Percentiles rank a stretch among this genome's conserved stretches.
Conservation (phyloP, 2,329 filamentous ascomycete species). For the Neofusicoccum parvum region DNA sequence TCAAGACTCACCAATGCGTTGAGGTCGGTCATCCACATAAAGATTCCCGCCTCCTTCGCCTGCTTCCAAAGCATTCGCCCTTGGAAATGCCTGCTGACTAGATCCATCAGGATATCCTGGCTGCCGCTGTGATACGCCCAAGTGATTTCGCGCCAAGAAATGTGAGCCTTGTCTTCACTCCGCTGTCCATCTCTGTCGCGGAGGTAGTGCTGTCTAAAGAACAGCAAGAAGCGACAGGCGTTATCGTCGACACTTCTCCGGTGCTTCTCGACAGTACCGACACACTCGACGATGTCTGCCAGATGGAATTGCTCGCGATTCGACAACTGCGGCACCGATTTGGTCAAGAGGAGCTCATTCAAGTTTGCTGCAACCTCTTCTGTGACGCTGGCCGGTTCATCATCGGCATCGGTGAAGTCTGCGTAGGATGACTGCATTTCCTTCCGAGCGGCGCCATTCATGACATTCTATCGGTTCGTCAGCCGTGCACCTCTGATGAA, state of each 20-base stretch:
- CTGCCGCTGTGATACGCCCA: constrained; percentile 84
- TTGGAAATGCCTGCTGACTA: constrained; percentile 78
- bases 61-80: constrained; percentile 81
- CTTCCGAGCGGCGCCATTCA: constrained; percentile 47
- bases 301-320: constrained; percentile 85
- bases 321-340: constrained; percentile 78
- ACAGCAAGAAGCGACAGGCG: constrained; percentile 82
- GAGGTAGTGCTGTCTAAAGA: constrained; percentile 79
- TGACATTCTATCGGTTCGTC: constrained; percentile 34
- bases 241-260: constrained; percentile 89
- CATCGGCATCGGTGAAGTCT: constrained; percentile 52
- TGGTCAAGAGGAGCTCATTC: constrained; percentile 73
- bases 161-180: constrained; percentile 57
- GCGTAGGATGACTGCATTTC: constrained; percentile 55
- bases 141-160: constrained; percentile 74
- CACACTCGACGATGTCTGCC: constrained; percentile 81
- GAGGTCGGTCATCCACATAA: constrained; percentile 88
- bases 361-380: constrained; percentile 71
- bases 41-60: constrained; percentile 83
- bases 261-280: constrained; percentile 81
- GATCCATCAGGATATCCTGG: constrained; percentile 86
- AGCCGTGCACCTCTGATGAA: not conserved
- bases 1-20: constrained; percentile 67
- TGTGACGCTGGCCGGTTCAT: constrained; percentile 66
- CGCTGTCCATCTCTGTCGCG: constrained; percentile 45